Conservation (phyloP, 169 alveolate species). For the Theileria equi region DNA sequence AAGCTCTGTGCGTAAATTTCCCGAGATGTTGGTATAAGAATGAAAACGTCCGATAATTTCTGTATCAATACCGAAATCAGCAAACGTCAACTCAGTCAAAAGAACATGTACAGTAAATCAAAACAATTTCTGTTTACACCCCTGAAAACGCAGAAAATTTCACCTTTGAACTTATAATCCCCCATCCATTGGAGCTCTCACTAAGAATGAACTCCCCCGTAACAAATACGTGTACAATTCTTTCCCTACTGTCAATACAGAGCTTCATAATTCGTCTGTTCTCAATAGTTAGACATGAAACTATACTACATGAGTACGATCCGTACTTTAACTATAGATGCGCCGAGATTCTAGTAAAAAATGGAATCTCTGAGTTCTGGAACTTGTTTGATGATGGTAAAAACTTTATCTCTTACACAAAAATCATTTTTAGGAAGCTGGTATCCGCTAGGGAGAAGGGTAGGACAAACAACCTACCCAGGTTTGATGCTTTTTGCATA, state of each 20-base stretch:
- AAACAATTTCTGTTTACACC: too few species aligned
- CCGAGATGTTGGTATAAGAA: too few species aligned
- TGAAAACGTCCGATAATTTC: too few species aligned
- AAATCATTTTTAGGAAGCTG: conserved; percentile 83
- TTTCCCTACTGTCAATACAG: conserved; percentile 60
- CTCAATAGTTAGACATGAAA: conserved; percentile 93
- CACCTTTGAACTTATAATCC: too few species aligned
- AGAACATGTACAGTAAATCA: too few species aligned
- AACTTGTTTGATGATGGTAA: conserved; percentile 92
- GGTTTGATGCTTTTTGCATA: conserved; percentile 96
- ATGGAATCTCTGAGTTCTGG: conserved; percentile 94
- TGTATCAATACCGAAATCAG: too few species aligned
- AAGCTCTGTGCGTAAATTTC: too few species aligned
- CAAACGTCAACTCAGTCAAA: too few species aligned
- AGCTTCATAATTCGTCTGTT: conserved; percentile 89
- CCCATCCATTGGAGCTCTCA: too few species aligned
- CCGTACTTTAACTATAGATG: conserved; percentile 97
- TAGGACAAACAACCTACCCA: conserved; percentile 97
- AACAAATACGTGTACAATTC: too few species aligned
- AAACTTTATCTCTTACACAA: not conserved
- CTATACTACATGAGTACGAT: conserved; percentile 97
- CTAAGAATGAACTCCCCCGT: too few species aligned
- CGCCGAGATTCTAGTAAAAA: conserved; percentile 88
- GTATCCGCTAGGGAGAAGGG: conserved; percentile 98
- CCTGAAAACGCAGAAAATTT: too few species aligned